Percentiles rank a stretch among this genome's conserved stretches.
Evolutionary conservation across 148 eudicot genomes (phyloP).

Genomic region (Spergularia bocconei): DNA sequence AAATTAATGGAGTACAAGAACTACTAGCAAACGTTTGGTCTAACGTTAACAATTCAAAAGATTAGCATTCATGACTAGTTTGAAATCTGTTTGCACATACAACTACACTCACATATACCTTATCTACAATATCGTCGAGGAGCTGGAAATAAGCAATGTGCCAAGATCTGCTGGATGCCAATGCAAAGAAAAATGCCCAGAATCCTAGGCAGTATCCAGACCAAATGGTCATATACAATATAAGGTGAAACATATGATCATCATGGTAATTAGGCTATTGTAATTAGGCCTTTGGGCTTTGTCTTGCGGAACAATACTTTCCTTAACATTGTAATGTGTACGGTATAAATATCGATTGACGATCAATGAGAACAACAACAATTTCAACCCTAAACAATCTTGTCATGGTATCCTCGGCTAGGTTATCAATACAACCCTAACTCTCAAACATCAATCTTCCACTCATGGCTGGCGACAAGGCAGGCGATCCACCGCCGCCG

Average conservation of each 20-base stretch:
- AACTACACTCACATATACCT: neutral
- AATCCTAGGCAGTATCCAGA: neutral
- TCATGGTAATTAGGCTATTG: neutral
- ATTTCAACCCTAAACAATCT: too few species aligned
- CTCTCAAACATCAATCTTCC: too few species aligned
- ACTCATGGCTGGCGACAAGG: too few species aligned
- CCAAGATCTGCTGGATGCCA: constrained; percentile 1
- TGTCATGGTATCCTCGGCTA: too few species aligned
- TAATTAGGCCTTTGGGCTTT: neutral
- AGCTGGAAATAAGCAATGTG: constrained; percentile 2
- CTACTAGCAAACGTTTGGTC: too few species aligned
- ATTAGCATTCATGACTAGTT: neutral
- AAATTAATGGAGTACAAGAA: too few species aligned
- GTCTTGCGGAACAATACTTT: too few species aligned
- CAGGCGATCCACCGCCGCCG: too few species aligned
- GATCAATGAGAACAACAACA: too few species aligned
- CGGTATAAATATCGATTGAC: too few species aligned
- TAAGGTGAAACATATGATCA: neutral
- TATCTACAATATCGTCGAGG: neutral
- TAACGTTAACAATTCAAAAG: too few species aligned
- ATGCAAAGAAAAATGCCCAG: constrained; percentile 8
- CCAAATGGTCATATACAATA: neutral
- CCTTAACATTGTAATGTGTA: neutral
- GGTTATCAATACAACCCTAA: too few species aligned
- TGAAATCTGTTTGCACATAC: constrained; percentile 1